Conservation (phyloP, 202 grass and related monocot species). For the Zizania palustris region DNA sequence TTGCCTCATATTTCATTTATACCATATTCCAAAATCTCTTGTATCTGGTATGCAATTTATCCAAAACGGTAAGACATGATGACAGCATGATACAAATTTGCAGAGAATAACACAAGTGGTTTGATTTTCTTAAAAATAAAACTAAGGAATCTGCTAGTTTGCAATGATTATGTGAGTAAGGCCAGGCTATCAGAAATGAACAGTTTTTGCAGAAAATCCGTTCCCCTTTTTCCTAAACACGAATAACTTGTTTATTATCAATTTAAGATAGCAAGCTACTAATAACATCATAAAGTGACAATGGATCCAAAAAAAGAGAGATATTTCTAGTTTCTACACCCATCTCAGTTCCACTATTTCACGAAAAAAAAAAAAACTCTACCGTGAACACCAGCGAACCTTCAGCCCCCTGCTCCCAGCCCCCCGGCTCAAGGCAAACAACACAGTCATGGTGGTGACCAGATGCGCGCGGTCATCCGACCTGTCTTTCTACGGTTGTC, state of each 20-base stretch:
- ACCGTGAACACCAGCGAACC: background rate
- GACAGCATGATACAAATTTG: background rate
- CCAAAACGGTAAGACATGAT: too few species aligned
- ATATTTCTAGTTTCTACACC: background rate
- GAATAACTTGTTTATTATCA: background rate
- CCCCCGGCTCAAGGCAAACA: too few species aligned
- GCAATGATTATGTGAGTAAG: background rate
- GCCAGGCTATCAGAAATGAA: conserved; percentile 4
- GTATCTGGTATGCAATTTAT: too few species aligned
- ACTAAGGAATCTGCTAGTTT: background rate
- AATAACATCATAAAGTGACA: background rate
- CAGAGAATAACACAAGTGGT: background rate
- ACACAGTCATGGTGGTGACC: background rate
- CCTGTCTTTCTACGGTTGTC: background rate
- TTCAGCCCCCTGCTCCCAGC: too few species aligned
- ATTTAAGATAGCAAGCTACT: background rate
- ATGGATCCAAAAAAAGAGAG: background rate
- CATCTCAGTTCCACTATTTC: background rate
- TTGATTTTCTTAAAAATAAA: background rate
- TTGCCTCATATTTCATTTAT: too few species aligned
- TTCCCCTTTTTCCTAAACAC: background rate
- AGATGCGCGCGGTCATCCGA: too few species aligned
- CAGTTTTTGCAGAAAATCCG: background rate
- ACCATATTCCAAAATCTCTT: too few species aligned
- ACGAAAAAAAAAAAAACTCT: background rate